Conservation (phyloP, 305 asterid species). For the Solanum chacoense region DNA sequence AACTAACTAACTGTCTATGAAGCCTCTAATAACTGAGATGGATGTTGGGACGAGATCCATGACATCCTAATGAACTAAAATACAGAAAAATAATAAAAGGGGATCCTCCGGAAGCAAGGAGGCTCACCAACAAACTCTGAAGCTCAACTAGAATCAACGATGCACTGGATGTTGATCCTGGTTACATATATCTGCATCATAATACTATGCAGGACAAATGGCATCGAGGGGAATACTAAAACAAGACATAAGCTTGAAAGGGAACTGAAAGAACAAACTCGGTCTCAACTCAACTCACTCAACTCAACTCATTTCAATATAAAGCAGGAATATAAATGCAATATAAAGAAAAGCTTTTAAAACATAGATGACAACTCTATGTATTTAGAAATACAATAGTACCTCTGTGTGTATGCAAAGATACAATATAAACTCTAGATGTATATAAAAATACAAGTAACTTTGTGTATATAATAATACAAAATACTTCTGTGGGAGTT, state of each 20-base stretch:
- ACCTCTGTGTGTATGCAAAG: not conserved
- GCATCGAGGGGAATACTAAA: not conserved
- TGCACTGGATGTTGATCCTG: not conserved
- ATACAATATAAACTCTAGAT: not conserved
- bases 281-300: not conserved
- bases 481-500: not conserved
- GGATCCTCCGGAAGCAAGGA: not conserved
- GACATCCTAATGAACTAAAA: not conserved
- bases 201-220: not conserved
- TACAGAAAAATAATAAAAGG: too few relatives aligned
- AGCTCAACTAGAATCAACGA: not conserved
- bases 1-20: not conserved
- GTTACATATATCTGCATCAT: not conserved
- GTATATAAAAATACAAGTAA: not conserved
- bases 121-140: not conserved
- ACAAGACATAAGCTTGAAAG: not conserved
- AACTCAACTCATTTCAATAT: not conserved
- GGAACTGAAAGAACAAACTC: not conserved
- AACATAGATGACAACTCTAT: not conserved
- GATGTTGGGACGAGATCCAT: not conserved
- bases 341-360: not conserved
- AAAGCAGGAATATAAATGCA: not conserved
- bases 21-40: not conserved
- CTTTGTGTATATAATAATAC: not conserved
- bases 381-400: not conserved